phyloP scores from a whole-genome alignment of 352 stramenopile genomes.

The Phytopythium chamaehyphon region DNA sequence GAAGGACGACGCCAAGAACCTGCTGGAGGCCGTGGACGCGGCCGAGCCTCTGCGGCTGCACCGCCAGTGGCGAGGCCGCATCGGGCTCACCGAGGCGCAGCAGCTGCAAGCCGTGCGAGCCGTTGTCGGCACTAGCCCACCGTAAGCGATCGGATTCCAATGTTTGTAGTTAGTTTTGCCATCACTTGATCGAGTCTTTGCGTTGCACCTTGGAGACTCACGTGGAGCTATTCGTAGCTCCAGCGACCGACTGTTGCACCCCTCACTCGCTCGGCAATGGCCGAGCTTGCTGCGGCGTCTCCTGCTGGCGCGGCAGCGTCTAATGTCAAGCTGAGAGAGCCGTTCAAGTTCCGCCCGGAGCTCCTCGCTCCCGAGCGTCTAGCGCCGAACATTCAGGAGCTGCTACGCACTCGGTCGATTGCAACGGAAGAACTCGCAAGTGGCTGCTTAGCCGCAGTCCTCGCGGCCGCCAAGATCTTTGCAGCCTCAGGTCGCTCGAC shows the following conservation, averaged over 20 bases:
- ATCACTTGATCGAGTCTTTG: too few species aligned
- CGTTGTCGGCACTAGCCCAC: neutral
- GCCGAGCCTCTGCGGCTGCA: conserved; percentile 38
- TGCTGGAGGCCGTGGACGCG: conserved; percentile 38
- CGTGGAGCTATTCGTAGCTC: too few species aligned
- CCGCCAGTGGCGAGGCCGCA: conserved; percentile 63
- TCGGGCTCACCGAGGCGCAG: conserved; percentile 41
- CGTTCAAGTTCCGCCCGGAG: conserved; percentile 36
- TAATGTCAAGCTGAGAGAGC: conserved; percentile 14
- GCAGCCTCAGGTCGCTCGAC: conserved; percentile 5
- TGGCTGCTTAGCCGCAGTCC: conserved; percentile 33
- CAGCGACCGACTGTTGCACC: conserved; percentile 1
- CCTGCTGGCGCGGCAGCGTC: neutral
- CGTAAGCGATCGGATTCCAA: too few species aligned
- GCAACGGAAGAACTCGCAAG: conserved; percentile 34
- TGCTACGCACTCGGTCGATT: conserved; percentile 23
- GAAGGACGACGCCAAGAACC: conserved; percentile 32
- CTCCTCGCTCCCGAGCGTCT: conserved; percentile 33
- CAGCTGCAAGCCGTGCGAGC: conserved; percentile 47
- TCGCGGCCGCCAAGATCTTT: conserved; percentile 27
- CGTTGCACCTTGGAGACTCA: too few species aligned
- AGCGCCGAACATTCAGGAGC: conserved; percentile 24
- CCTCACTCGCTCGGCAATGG: neutral
- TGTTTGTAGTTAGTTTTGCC: too few species aligned
- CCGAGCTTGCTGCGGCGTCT: neutral